Conservation (phyloP, 2,329 filamentous ascomycete genomes). For the Neonectria magnoliae region DNA sequence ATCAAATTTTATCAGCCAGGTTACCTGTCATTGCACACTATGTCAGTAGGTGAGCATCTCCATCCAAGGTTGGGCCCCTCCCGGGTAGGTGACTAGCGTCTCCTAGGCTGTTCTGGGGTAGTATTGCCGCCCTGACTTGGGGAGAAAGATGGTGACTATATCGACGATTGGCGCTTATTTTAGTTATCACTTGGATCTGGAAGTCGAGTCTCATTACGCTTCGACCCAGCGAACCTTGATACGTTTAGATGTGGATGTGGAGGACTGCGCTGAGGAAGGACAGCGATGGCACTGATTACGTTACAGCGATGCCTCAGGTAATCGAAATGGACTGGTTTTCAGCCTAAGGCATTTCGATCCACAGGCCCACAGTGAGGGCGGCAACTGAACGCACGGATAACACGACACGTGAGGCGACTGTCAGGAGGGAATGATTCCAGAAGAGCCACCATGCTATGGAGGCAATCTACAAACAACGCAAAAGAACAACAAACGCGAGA, state of each 20-base stretch:
- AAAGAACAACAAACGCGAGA: conserved; percentile 2
- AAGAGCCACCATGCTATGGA: not conserved
- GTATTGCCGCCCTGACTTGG: too few relatives aligned
- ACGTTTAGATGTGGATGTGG: not conserved
- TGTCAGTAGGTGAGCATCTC: too few relatives aligned
- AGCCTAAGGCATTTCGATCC: conserved; percentile 9
- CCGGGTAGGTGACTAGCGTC: too few relatives aligned
- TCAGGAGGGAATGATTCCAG: not conserved
- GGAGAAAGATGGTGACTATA: too few relatives aligned
- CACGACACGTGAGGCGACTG: conserved; percentile 15
- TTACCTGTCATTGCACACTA: too few relatives aligned
- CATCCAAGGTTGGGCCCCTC: too few relatives aligned
- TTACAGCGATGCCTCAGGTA: not conserved
- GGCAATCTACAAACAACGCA: too few relatives aligned
- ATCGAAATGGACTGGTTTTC: not conserved
- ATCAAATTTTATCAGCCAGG: too few relatives aligned
- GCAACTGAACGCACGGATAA: not conserved
- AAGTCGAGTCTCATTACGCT: not conserved
- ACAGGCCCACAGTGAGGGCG: not conserved
- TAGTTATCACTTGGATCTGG: not conserved
- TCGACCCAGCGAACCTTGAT: conserved; percentile 7
- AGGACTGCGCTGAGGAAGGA: not conserved
- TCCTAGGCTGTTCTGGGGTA: too few relatives aligned
- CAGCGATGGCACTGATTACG: not conserved
- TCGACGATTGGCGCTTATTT: too few relatives aligned